Percentiles rank a stretch among this genome's conserved stretches.
Conservation (phyloP, 2,329 filamentous ascomycete species). For the Scedosporium apiospermum region DNA sequence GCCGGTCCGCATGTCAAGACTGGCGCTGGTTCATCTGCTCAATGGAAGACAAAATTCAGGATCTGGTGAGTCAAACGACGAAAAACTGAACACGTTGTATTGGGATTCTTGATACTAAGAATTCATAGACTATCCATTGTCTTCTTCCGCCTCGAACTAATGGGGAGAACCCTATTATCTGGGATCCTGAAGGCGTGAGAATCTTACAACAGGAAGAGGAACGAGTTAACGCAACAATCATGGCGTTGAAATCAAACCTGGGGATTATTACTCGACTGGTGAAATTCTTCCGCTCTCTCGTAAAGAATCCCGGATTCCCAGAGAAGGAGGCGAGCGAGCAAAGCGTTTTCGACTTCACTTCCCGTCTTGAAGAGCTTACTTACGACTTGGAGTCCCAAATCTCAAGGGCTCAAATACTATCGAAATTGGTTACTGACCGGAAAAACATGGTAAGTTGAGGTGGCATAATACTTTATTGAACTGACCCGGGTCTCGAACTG, state of each 20-base stretch:
- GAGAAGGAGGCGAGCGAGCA: neutral
- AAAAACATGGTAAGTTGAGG: neutral
- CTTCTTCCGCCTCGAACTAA: neutral
- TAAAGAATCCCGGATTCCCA: slow-evolving; percentile 16
- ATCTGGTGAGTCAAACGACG: slow-evolving; percentile 11
- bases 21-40: slow-evolving; percentile 14
- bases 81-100: neutral
- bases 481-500: neutral
- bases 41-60: slow-evolving; percentile 8
- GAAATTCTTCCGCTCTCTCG: slow-evolving; percentile 23
- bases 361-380: neutral
- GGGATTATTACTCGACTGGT: slow-evolving; percentile 22
- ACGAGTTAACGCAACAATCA: slow-evolving; percentile 22
- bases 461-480: neutral
- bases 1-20: slow-evolving; percentile 11
- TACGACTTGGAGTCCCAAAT: neutral
- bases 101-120: neutral
- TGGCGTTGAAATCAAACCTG: slow-evolving; percentile 26
- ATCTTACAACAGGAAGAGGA: slow-evolving; percentile 27
- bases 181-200: slow-evolving; percentile 18
- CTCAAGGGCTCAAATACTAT: neutral
- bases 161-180: neutral
- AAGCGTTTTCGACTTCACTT: neutral
- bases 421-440: neutral
- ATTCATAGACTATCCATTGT: neutral